A percentile compares a stretch with the other conserved stretches of the same genome.
These are phyloP conservation scores for Nakazawaea holstii DNA, from an alignment of 805 yeast genomes.

Conservation along the genomic window DNA sequence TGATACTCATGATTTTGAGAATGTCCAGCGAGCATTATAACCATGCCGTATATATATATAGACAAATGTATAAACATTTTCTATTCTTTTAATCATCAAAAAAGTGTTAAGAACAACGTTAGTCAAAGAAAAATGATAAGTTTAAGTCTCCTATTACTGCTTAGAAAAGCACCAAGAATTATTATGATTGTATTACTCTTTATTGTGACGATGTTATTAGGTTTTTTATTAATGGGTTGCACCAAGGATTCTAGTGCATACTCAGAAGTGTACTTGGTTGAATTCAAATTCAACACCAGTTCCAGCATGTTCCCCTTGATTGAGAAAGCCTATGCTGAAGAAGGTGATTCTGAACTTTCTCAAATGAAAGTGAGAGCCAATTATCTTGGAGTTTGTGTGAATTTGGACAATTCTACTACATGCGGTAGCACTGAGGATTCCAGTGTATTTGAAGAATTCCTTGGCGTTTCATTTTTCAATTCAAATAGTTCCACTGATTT, in stretches of 20 bases:
- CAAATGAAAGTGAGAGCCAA: constrained; percentile 45
- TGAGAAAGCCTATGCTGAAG: constrained; percentile 27
- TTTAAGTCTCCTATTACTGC: constrained; percentile 3
- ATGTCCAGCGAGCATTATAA: too few relatives aligned
- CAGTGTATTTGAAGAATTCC: constrained; percentile 18
- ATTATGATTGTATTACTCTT: constrained; percentile 35
- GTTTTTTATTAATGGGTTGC: constrained; percentile 55
- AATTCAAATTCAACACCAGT: constrained; percentile 39
- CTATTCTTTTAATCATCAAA: too few relatives aligned
- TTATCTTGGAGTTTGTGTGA: constrained; percentile 52
- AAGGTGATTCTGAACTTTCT: constrained; percentile 29
- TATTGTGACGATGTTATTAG: constrained; percentile 43
- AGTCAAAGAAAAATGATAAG: too few relatives aligned
- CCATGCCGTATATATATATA: too few relatives aligned
- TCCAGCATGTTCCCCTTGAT: constrained; percentile 38
- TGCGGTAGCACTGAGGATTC: constrained; percentile 32
- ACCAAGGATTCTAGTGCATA: constrained; percentile 33
- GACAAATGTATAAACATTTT: too few relatives aligned
- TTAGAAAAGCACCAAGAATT: constrained; percentile 37
- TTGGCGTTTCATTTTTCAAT: constrained; percentile 30
- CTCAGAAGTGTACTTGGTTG: constrained; percentile 44
- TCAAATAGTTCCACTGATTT: constrained; percentile 27
- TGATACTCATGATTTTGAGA: neutral
- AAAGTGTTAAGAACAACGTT: too few relatives aligned
- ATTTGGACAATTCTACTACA: constrained; percentile 23